Evolutionary conservation across 2,329 filamentous ascomycete species (phyloP).

Genomic region (Raffaelea arxii): DNA sequence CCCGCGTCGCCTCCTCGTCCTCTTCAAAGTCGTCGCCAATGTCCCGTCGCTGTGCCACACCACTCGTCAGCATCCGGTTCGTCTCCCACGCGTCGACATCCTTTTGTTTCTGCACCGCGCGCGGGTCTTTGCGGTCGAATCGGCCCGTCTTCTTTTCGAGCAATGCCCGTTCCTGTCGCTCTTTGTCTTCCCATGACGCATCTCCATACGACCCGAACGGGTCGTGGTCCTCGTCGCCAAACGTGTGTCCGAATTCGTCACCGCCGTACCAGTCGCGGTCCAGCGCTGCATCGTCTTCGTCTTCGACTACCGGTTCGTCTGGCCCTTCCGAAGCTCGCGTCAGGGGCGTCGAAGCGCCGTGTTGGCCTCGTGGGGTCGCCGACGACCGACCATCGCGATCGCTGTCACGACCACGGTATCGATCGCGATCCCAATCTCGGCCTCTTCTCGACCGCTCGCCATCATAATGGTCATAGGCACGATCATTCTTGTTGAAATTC

Average conservation of each 20-base stretch:
- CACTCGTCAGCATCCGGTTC: conserved; percentile 94
- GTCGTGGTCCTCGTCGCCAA: conserved; percentile 89
- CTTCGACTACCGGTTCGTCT: conserved; percentile 46
- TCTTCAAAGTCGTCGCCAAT: conserved; percentile 75
- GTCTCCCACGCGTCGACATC: conserved; percentile 98
- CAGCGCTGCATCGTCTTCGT: conserved; percentile 63
- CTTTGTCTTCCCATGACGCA: conserved; percentile 59
- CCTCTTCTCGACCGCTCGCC: conserved; percentile 36
- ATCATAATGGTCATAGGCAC: conserved; percentile 46
- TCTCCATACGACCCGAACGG: conserved; percentile 73
- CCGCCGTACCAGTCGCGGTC: conserved; percentile 91
- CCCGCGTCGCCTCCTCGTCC: conserved; percentile 79
- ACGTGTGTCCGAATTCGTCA: conserved; percentile 71
- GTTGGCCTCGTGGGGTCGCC: conserved; percentile 10
- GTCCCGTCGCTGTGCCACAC: conserved; percentile 82
- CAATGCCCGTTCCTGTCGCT: conserved; percentile 62
- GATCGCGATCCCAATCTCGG: too few relatives aligned
- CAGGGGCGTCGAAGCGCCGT: conserved; percentile 26
- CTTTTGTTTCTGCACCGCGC: conserved; percentile 76
- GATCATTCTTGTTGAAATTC: conserved; percentile 42
- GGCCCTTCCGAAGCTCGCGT: conserved; percentile 48
- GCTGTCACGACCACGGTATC: too few relatives aligned
- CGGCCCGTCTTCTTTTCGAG: conserved; percentile 71
- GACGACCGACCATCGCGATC: too few relatives aligned
- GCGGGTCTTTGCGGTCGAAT: conserved; percentile 56